A percentile compares a stretch with the other conserved stretches of the same genome.
Evolutionary conservation across 1,284 basidiomycete genomes (phyloP).

Genomic region (Ceratobasidium sp.): DNA sequence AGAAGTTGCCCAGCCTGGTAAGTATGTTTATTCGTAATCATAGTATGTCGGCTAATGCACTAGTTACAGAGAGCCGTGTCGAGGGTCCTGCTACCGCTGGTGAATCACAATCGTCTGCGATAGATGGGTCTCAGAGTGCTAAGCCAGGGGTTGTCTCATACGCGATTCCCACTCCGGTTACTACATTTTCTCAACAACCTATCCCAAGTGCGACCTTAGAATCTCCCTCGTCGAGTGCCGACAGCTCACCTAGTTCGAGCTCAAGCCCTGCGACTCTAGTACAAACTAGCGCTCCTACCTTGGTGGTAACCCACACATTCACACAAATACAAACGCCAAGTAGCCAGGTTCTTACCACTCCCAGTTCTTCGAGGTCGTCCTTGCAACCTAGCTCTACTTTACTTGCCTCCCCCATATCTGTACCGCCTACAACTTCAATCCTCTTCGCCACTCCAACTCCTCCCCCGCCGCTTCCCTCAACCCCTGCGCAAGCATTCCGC

Average conservation of each 20-base stretch:
- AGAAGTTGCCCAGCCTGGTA: neutral
- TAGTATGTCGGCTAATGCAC: neutral
- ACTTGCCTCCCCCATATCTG: neutral
- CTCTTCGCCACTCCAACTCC: slow-evolving; percentile 2
- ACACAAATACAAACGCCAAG: neutral
- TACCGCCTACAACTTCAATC: neutral
- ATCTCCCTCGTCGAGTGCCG: neutral
- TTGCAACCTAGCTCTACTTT: neutral
- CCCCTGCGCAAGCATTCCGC: neutral
- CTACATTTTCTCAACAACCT: neutral
- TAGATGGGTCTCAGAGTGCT: neutral
- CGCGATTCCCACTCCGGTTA: slow-evolving; percentile 18
- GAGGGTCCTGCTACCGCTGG: neutral
- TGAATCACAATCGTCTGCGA: neutral
- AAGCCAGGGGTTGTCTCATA: slow-evolving; percentile 30
- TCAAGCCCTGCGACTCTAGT: neutral
- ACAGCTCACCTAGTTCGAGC: neutral
- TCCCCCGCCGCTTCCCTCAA: neutral
- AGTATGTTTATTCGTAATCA: neutral
- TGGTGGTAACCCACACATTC: neutral
- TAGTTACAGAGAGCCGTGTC: neutral
- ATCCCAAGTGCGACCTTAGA: neutral
- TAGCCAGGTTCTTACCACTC: neutral
- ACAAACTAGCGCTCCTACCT: neutral
- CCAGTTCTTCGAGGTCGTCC: no score